Evolutionary conservation across 2,329 filamentous ascomycete genomes (phyloP), one percentile per base, ranked within the genome.

Genomic region (Calycina herbarum): DNA sequence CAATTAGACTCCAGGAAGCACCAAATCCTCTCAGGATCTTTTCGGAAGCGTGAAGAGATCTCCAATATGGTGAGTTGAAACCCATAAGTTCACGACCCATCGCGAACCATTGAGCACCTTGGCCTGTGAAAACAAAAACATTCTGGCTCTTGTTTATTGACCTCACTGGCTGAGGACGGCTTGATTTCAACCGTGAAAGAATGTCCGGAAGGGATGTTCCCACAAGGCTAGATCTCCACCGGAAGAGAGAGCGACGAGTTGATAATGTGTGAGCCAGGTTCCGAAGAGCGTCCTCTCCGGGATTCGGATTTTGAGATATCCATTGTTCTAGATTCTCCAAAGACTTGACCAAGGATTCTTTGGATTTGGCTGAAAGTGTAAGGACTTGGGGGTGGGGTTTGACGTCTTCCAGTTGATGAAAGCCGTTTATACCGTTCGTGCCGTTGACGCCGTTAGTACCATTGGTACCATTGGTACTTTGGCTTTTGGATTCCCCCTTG

Each of bases 81-180:
- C 35, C 40, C 5, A 27, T n/a, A 4, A 66, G 48, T 33, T 59
- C 57, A 11, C 54, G 58, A 17, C 67, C 68, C 68, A 70, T 70
- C 8, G 27, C 62, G 27, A 51, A 59, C 67, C 67, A 70, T 57
- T 70, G 68, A 17, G 68, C 67, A 11, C 68, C 68, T 40, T 70
- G 68, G 27, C 68, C 68, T 7, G 67, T 70, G 40, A 70, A 70
- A 33, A 65, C 31, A 48, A 62, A 66, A 11, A 42, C 17, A 62
- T 54, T 35, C 24, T 33, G n/a, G 45, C n/a, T 35, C n/a, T 24
- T 54, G 4, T 64, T 56, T 33, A 6, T 17, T 8, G 62, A 59
- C 11, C 35, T 58, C 27, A 48, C 35, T 27, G 61, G n/a, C 8
- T 31, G 33, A 31, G 40, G 38, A 33, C 35, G 20, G 17, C 20